phyloP scores from a whole-genome alignment of 176 grass and related monocot genomes.

The Chloris gayana region DNA sequence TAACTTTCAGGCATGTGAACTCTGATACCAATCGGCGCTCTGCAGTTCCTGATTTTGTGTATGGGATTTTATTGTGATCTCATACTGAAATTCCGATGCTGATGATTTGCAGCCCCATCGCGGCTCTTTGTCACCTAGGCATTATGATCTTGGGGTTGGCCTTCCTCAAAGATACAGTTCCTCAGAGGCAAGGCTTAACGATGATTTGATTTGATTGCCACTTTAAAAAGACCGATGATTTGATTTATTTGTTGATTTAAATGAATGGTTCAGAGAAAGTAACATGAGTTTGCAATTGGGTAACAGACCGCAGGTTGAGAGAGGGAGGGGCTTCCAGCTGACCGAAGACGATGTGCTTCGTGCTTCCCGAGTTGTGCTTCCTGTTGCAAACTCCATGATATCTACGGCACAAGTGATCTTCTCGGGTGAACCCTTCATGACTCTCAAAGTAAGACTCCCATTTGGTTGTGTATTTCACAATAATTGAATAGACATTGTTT shows the following conservation, averaged over 20 bases:
- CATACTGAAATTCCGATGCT: neutral
- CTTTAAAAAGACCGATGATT: no score
- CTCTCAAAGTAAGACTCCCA: conserved; percentile 75
- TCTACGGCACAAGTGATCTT: conserved; percentile 72
- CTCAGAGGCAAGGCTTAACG: conserved; percentile 52
- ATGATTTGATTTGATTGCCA: neutral
- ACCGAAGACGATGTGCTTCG: conserved; percentile 77
- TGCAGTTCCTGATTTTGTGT: neutral
- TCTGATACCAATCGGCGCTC: neutral
- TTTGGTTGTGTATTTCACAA: neutral
- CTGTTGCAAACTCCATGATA: conserved; percentile 64
- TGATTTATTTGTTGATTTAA: neutral
- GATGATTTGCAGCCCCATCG: conserved; percentile 65
- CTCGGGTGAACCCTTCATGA: conserved; percentile 81
- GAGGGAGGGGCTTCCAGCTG: conserved; percentile 49
- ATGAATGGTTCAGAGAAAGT: conserved; percentile 3
- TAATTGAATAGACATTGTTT: neutral
- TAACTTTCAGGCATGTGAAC: conserved; percentile 68
- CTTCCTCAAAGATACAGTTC: conserved; percentile 78
- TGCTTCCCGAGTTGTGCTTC: conserved; percentile 51
- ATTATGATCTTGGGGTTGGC: conserved; percentile 72
- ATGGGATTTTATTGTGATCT: conserved; percentile 2
- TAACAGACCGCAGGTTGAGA: conserved; percentile 53
- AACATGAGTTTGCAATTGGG: conserved; percentile 32
- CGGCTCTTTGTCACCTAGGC: conserved; percentile 64